Percentiles rank a stretch among this genome's conserved stretches.
These are phyloP conservation scores for Chimonanthus praecox DNA, from an alignment of 164 flowering plant species.

Conservation along the genomic window DNA sequence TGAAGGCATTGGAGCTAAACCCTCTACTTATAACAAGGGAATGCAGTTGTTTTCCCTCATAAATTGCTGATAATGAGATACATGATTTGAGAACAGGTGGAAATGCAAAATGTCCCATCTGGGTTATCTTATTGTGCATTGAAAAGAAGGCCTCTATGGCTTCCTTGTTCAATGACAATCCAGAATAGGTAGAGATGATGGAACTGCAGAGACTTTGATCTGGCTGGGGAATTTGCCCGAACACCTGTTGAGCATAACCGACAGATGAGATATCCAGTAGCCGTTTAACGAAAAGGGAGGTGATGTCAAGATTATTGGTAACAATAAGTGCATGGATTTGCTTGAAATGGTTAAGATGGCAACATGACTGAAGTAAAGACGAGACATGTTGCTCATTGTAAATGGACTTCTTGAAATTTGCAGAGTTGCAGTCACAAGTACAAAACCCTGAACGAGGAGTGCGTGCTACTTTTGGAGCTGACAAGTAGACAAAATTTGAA, in stretches of 20 bases:
- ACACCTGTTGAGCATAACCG: conserved; percentile 32
- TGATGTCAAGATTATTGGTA: conserved; percentile 14
- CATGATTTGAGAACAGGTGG: conserved; percentile 37
- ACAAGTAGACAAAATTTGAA: too few relatives aligned
- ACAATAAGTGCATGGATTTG: conserved; percentile 34
- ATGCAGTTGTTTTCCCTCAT: conserved; percentile 39
- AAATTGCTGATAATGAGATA: conserved; percentile 15
- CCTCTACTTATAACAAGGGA: conserved; percentile 28
- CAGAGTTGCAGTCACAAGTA: too few relatives aligned
- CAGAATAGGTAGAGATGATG: conserved; percentile 26
- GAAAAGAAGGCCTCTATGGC: conserved; percentile 23
- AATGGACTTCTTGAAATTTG: too few relatives aligned
- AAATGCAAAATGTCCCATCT: conserved; percentile 19
- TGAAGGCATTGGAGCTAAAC: conserved; percentile 24
- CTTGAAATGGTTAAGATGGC: conserved; percentile 23
- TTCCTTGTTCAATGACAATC: conserved; percentile 19
- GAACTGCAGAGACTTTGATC: conserved; percentile 19
- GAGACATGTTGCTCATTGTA: conserved; percentile 17
- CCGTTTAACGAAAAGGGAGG: conserved; percentile 18
- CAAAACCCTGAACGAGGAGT: too few relatives aligned
- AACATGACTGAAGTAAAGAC: conserved; percentile 16
- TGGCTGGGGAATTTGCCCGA: conserved; percentile 37
- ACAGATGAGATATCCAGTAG: conserved; percentile 17
- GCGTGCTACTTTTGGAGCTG: too few relatives aligned
- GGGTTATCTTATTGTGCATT: conserved; percentile 18